phyloP scores from a whole-genome alignment of 2,329 filamentous ascomycete species.

The Hypoxylon sp. region DNA sequence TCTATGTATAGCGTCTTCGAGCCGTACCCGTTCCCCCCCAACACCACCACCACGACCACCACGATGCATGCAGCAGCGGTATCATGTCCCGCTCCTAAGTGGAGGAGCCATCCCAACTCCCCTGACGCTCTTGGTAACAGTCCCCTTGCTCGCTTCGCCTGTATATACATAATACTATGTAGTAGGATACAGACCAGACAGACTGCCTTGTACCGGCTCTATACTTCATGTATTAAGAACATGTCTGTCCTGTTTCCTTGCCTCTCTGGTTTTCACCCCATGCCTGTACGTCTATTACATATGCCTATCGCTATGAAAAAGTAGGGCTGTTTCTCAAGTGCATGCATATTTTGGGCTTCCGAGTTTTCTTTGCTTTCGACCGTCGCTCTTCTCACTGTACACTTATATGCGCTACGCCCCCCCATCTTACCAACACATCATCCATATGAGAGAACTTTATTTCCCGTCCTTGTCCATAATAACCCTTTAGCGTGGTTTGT shows the following conservation, averaged over 20 bases:
- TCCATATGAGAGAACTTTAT: constrained; percentile 41
- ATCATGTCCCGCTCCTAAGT: constrained; percentile 23
- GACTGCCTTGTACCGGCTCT: constrained; percentile 21
- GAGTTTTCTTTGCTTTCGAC: constrained; percentile 33
- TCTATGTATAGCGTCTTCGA: constrained; percentile 13
- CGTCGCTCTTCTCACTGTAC: constrained; percentile 38
- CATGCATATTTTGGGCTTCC: constrained; percentile 41
- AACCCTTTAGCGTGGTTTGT: constrained; percentile 35
- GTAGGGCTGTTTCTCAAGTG: constrained; percentile 35
- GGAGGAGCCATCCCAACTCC: constrained; percentile 32
- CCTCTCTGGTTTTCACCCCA: constrained; percentile 27
- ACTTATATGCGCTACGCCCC: constrained; percentile 47
- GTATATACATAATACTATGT: too few relatives aligned
- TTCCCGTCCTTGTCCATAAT: constrained; percentile 46
- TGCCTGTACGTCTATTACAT: constrained; percentile 25
- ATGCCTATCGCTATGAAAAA: constrained; percentile 37
- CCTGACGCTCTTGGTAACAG: constrained; percentile 17
- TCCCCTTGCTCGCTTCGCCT: constrained; percentile 29
- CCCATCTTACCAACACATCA: constrained; percentile 42
- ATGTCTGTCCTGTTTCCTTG: constrained; percentile 38
- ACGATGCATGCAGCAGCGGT: constrained; percentile 24
- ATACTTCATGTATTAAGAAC: constrained; percentile 41
- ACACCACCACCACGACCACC: too few relatives aligned
- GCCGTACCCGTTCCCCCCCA: too few relatives aligned
- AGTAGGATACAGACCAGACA: constrained; percentile 8